Evolutionary conservation across 2,329 filamentous ascomycete genomes (phyloP).

Genomic region (Trichoderma breve): DNA sequence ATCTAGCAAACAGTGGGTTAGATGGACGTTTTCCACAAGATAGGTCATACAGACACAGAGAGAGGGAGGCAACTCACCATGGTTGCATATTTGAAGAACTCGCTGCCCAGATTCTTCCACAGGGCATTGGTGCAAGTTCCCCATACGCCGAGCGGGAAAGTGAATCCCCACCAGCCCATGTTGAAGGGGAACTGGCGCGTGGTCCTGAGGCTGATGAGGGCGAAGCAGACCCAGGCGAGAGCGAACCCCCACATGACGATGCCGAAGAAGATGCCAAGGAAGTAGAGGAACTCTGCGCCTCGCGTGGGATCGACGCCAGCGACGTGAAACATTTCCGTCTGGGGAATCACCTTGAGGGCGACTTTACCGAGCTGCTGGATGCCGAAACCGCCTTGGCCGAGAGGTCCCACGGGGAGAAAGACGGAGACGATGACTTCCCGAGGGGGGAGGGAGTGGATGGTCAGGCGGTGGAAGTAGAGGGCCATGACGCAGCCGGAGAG

Average conservation of each 20-base stretch:
- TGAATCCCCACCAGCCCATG: conserved; percentile 50
- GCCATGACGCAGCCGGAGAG: conserved; percentile 62
- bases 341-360: conserved; percentile 41
- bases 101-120: conserved; percentile 41
- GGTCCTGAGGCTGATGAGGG: conserved; percentile 41
- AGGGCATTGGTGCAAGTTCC: conserved; percentile 42
- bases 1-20: conserved; percentile 30
- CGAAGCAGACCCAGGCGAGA: conserved; percentile 44
- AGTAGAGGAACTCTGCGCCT: conserved; percentile 50
- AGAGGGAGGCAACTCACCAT: conserved; percentile 29
- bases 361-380: conserved; percentile 52
- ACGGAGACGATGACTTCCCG: conserved; percentile 66
- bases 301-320: conserved; percentile 33
- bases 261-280: conserved; percentile 50
- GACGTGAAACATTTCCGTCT: conserved; percentile 45
- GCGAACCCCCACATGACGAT: conserved; percentile 47
- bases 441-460: conserved; percentile 63
- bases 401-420: conserved; percentile 64
- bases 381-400: conserved; percentile 64
- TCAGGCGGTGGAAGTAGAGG: conserved; percentile 68
- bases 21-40: neutral
- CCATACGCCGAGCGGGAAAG: conserved; percentile 47
- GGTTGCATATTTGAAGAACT: conserved; percentile 43
- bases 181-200: conserved; percentile 44
- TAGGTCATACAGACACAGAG: neutral